A percentile compares a stretch with the other conserved stretches of the same genome.
Evolutionary conservation across 352 stramenopile genomes (phyloP).

Genomic region (Globisporangium nagaii): DNA sequence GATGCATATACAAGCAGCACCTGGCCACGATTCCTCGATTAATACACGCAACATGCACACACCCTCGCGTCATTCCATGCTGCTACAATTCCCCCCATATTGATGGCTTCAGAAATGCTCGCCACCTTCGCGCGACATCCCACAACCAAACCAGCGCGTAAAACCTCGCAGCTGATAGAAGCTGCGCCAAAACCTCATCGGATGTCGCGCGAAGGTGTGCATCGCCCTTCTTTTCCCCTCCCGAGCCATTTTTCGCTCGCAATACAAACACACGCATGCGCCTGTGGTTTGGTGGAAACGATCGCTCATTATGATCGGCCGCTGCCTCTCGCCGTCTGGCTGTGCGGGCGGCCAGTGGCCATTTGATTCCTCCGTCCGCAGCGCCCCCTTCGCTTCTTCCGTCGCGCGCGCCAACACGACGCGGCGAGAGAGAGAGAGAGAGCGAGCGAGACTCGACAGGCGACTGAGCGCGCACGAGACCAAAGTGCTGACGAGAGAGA

Average conservation of each 20-base stretch:
- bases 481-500: too few relatives aligned
- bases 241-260: too few relatives aligned
- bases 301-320: slow-evolving; percentile 25
- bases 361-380: slow-evolving; percentile 7
- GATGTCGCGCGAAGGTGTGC: background rate
- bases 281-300: slow-evolving; percentile 10
- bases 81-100: too few relatives aligned
- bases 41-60: too few relatives aligned
- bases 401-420: too few relatives aligned
- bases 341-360: slow-evolving; percentile 1
- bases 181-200: too few relatives aligned
- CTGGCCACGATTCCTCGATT: background rate
- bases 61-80: too few relatives aligned
- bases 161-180: too few relatives aligned
- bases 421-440: background rate
- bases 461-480: too few relatives aligned
- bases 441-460: background rate
- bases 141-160: too few relatives aligned
- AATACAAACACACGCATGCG: background rate
- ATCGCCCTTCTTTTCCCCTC: background rate
- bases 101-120: too few relatives aligned
- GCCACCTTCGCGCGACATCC: too few relatives aligned
- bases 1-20: background rate
- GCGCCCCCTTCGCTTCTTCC: background rate
- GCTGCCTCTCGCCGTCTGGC: background rate